Evolutionary conservation across 495 filamentous ascomycete species (phyloP), one percentile per base, ranked within the genome.

Genomic region (Penicillium taxi): DNA sequence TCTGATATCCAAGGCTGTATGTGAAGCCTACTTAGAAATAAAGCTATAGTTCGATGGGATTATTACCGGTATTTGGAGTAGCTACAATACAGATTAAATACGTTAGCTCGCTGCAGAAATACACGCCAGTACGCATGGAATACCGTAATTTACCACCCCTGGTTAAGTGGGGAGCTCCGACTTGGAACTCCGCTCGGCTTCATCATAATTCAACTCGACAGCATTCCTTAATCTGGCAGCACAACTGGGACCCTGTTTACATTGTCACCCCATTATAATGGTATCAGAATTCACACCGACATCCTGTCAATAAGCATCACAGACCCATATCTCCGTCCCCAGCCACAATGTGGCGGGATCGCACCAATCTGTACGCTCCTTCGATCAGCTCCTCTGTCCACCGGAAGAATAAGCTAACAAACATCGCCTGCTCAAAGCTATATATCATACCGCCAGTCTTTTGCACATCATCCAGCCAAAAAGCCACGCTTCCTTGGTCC

Each of bases 401-500:
- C 31, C 17, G 24, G 21, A 18, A 20, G 13, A 8, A 23, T 9
- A 35, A 38, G 26, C 43, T 45, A 38, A 50, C 24, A 15, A 30
- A 35, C 17, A 13, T 14, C 17, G 23, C 16, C n/a, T 20, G 13
- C 26, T 26, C 12, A 13, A 52, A 96, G 91, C 55, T 98, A 89
- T 63, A 93, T 98, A 57, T 96, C 91, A 54, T 98, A 96, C 70
- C 88, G 91, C 40, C 91, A 96, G 66, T 96, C 90, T 42, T 96
- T 96, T 61, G 77, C 87, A 46, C 91, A 96, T 64, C 87, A 94
- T 56, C 91, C 90, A 31, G 72, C 84, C 32, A 88, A 93, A 66
- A 86, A 84, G 61, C 74, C 80, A 38, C 78, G 77, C 35, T 84
- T 83, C 65, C 66, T 70, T 38, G 69, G 72, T 17, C 59, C 77